Conservation (phyloP, 2,329 filamentous ascomycete species). For the Xylaria polymorpha region DNA sequence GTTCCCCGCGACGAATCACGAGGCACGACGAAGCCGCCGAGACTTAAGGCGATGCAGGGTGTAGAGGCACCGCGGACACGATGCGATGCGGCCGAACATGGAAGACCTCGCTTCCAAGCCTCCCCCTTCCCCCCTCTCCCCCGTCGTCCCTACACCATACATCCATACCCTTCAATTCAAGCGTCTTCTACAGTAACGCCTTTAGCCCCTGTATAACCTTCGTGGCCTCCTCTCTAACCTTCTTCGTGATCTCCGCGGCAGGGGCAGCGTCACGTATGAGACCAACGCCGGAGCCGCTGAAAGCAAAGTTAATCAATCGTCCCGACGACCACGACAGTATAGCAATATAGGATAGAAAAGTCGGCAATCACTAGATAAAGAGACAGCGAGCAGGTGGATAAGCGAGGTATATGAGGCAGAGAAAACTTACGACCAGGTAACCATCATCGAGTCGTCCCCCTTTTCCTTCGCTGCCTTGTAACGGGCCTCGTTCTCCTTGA, state of each 20-base stretch:
- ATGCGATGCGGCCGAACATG: not conserved
- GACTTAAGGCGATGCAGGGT: not conserved
- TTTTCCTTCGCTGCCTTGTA: slow-evolving; percentile 43
- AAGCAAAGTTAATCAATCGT: slow-evolving; percentile 11
- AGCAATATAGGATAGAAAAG: not conserved
- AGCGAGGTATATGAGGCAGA: not conserved
- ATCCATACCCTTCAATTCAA: not conserved
- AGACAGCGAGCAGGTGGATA: not conserved
- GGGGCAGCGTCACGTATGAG: slow-evolving; percentile 45
- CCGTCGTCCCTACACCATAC: not conserved
- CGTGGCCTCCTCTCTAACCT: slow-evolving; percentile 45
- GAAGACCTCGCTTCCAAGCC: not conserved
- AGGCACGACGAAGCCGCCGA: not conserved
- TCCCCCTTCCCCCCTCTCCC: too few relatives aligned
- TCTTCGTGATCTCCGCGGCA: slow-evolving; percentile 47
- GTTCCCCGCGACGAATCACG: not conserved
- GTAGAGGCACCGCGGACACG: not conserved
- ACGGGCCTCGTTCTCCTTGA: slow-evolving; percentile 46
- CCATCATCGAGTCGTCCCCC: slow-evolving; percentile 46
- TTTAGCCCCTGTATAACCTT: slow-evolving; percentile 36
- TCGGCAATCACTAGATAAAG: not conserved
- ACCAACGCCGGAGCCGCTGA: slow-evolving; percentile 49
- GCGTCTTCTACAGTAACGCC: not conserved
- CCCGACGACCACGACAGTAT: not conserved
- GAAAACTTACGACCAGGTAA: slow-evolving; percentile 51